Base-by-base conservation (phyloP, 208 protist species). In the Angomonas deanei region DNA sequence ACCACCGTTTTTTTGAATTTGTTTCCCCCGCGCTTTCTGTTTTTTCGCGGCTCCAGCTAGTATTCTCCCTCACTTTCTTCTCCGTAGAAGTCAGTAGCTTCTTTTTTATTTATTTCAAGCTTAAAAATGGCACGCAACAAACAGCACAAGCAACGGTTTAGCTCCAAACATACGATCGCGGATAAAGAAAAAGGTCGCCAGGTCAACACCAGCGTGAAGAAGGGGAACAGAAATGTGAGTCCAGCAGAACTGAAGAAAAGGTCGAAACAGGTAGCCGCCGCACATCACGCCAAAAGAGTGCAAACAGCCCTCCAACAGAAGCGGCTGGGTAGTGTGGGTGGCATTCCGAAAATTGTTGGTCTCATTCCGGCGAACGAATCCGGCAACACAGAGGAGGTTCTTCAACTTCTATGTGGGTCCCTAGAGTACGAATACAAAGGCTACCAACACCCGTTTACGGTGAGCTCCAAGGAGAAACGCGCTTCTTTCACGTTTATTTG, bases 351-450 rank as follows among this genome's bases (percentile, higher is more conserved):
- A n/a, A 86, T 88, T 60, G 60, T 95, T 38, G 88, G 88, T 30
- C 65, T 95, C 36, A 49, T 95, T 38, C 88, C 88, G 1, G 84
- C 82, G 0, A 95, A 95, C 62, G 85, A 95, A 50, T 86, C 88
- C 0, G 88, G 72, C 6, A 92, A 95, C 55, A 85, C 84, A n/a
- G 80, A 89, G 36, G 64, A 76, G 13, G 68, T 92, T 47, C 58
- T 92, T 34, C 68, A 78, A 36, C 68, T 69, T 0, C 72, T 95
- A 21, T 91, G 78, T 67, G 59, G 69, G 17, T 61, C 52, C 15
- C 73, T 95, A 31, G 64, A 71, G 11, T 60, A 30, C 2, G 71
- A 87, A 13, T 76, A 69, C 34, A 55, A 66, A 28, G 63, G 72
- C 23, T 47, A 24, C 24, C 62, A 65, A n/a, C 58, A 64, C n/a